Evolutionary conservation across 1,139 yeast species (phyloP), one percentile per base, ranked within the genome.

Genomic region (Scheffersomyces illinoinensis): DNA sequence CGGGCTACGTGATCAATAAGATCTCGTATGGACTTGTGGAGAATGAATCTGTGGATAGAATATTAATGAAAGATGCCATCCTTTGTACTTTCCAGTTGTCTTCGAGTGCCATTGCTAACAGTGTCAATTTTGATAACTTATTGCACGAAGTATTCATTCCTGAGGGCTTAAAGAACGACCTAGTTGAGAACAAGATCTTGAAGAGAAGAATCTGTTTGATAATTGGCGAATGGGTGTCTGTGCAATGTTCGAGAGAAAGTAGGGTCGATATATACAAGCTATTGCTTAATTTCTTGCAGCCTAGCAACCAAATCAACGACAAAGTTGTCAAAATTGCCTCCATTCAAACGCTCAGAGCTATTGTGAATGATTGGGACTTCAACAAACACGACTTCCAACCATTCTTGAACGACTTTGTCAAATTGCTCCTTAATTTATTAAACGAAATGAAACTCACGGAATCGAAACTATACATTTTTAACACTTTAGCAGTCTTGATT

Each of bases 311-410:
- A 0, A 76, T 82, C 43, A 84, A 86, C 64, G 98, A 93, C 68
- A 78, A 82, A 57, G 96, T 92, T 19, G 97, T 95, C 1, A 83
- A 83, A 64, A 72, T 93, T 24, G 86, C 96, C 1, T 88, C 96
- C 0, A 79, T 90, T n/a, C 90, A 89, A 66, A 85, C 93, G 0
- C 75, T 93, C 18, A 82, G 87, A 62, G 80, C 85, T 33, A 81
- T 90, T 54, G 79, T 93, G 39, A 95, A 91, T 61, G 98, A 92
- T 65, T 92, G 96, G 93, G 95, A 90, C 62, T 93, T 93, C 70
- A 82, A 86, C 52, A 87, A 90, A 60, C 77, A 76, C 14, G 85
- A 80, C 52, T 91, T 95, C 66, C 76, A 83, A 60, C 93, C 96
- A 0, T 92, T 75, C 67, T 76, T 90, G 58, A 81, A 84, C 49